phyloP scores from a whole-genome alignment of 2,329 filamentous ascomycete species.

The Trichoderma atroviride region DNA sequence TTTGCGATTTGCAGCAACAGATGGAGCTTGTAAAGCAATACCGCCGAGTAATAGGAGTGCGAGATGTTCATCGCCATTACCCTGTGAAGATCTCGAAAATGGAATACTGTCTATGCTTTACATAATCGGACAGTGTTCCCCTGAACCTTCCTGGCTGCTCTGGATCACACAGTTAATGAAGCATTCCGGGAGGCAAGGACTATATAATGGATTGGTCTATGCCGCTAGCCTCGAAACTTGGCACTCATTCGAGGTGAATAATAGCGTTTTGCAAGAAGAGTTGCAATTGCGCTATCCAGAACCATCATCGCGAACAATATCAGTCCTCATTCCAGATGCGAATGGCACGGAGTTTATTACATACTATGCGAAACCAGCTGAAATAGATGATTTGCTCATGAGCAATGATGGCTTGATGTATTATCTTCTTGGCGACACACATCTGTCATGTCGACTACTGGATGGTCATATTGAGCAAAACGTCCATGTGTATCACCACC shows the following conservation, averaged over 20 bases:
- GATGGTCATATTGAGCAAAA: not conserved
- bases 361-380: conserved; percentile 14
- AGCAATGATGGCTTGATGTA: conserved; percentile 1
- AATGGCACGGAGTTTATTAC: not conserved
- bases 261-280: not conserved
- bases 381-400: not conserved
- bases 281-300: not conserved
- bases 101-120: conserved; percentile 2
- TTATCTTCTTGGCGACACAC: conserved; percentile 5
- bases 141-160: not conserved
- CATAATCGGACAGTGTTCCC: conserved; percentile 10
- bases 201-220: conserved; percentile 7
- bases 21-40: not conserved
- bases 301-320: not conserved
- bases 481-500: not conserved
- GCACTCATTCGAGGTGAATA: conserved; percentile 10
- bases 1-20: not conserved
- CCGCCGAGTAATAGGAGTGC: not conserved
- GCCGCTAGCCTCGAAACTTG: conserved; percentile 3
- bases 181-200: not conserved
- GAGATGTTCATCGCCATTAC: not conserved
- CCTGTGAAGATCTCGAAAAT: conserved; percentile 1
- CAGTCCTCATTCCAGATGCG: not conserved
- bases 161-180: conserved; percentile 13
- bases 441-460: not conserved